Conservation (phyloP, 352 stramenopile species). For the Thalassiosira ordinaria region DNA sequence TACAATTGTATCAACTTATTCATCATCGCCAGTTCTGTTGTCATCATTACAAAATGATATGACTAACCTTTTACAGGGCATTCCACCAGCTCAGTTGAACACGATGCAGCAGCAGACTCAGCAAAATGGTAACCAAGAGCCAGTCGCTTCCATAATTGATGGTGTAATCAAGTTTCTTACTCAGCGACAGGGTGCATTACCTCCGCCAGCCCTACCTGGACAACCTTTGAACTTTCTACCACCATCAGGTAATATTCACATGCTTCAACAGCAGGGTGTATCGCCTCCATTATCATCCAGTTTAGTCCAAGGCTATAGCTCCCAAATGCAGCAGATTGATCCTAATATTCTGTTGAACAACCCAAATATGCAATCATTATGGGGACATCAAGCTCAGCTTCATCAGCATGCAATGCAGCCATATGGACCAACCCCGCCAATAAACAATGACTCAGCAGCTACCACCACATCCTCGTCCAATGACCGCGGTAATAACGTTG, state of each 20-base stretch:
- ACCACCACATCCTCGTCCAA: conserved; percentile 10
- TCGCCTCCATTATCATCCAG: neutral
- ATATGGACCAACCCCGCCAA: neutral
- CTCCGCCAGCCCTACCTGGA: neutral
- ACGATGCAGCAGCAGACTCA: conserved; percentile 17
- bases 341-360: neutral
- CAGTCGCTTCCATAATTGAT: conserved; percentile 15
- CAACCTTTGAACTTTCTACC: neutral
- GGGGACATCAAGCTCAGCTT: neutral
- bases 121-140: conserved; percentile 13
- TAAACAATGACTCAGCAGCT: conserved; percentile 1
- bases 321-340: neutral
- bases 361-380: conserved; percentile 4
- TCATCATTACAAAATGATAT: conserved; percentile 9
- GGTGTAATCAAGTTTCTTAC: conserved; percentile 17
- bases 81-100: conserved; percentile 17
- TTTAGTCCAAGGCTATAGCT: conserved; percentile 11
- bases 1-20: conserved; percentile 20
- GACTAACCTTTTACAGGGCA: conserved; percentile 12
- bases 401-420: conserved; percentile 1
- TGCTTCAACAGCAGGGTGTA: neutral
- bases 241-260: neutral
- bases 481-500: conserved; percentile 4
- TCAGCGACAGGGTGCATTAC: neutral
- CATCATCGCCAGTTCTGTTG: conserved; percentile 7